Percentiles rank a stretch among this genome's conserved stretches.
Evolutionary conservation across 2,329 filamentous ascomycete species (phyloP).

Genomic region (Fusarium zealandicum): DNA sequence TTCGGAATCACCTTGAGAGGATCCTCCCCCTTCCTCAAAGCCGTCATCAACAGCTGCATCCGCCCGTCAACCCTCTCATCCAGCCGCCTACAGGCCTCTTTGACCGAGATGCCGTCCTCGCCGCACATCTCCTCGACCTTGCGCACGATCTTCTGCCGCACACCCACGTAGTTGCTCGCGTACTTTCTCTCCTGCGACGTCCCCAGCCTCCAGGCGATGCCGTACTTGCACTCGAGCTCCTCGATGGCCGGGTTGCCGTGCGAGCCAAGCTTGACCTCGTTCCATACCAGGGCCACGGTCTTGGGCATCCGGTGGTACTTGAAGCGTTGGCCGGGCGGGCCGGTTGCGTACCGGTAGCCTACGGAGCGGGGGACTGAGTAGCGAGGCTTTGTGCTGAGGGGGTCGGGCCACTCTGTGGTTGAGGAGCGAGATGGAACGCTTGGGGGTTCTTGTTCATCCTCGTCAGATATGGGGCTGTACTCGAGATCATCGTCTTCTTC

Average conservation of each 20-base stretch:
- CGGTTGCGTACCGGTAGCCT: conserved; percentile 25
- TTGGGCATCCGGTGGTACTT: conserved; percentile 37
- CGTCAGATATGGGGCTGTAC: not conserved
- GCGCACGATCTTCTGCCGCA: conserved; percentile 31
- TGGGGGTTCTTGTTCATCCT: not conserved
- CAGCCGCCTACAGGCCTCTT: conserved; percentile 23
- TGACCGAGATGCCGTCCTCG: not conserved
- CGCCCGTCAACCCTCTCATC: conserved; percentile 37
- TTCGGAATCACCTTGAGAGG: conserved; percentile 31
- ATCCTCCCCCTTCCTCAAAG: conserved; percentile 30
- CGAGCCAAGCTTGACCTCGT: conserved; percentile 35
- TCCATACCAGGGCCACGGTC: conserved; percentile 33
- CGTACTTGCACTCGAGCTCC: conserved; percentile 30
- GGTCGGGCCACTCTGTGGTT: not conserved
- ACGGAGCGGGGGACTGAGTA: conserved; percentile 32
- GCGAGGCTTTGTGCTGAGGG: conserved; percentile 11
- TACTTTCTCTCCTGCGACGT: conserved; percentile 33
- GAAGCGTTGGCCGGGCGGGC: conserved; percentile 26
- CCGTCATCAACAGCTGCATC: conserved; percentile 33
- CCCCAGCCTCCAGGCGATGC: conserved; percentile 34
- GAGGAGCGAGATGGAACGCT: not conserved
- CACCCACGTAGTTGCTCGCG: conserved; percentile 39
- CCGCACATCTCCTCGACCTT: conserved; percentile 32
- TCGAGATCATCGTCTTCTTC: not conserved
- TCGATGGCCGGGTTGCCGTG: conserved; percentile 35